These are phyloP conservation scores for Angomonas ambiguus DNA, from an alignment of 208 protist species.

Conservation along the genomic window DNA sequence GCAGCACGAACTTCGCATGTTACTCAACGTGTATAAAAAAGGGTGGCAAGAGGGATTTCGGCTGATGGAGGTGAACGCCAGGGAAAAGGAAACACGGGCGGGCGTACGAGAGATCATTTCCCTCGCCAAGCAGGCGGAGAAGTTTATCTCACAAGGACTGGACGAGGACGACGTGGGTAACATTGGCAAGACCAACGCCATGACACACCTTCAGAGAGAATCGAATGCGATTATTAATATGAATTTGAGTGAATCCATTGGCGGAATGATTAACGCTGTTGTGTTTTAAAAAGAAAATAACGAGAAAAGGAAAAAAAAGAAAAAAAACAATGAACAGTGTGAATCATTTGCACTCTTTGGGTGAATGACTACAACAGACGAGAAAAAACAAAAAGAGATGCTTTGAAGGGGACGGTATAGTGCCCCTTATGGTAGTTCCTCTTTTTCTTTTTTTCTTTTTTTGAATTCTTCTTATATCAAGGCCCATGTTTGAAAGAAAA, in stretches of 20 bases:
- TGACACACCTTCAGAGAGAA: slow-evolving; percentile 76
- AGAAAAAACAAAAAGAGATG: too few relatives aligned
- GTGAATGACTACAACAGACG: not conserved
- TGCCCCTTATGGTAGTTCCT: too few relatives aligned
- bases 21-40: slow-evolving; percentile 99
- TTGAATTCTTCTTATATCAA: slow-evolving; percentile 11
- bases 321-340: too few relatives aligned
- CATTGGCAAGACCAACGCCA: slow-evolving; percentile 74
- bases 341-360: too few relatives aligned
- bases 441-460: slow-evolving; percentile 9
- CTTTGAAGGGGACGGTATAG: too few relatives aligned
- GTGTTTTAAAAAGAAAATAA: slow-evolving; percentile 86
- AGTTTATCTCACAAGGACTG: slow-evolving; percentile 77
- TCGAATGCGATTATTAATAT: slow-evolving; percentile 69
- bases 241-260: slow-evolving; percentile 81
- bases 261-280: slow-evolving; percentile 84
- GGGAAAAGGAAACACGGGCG: slow-evolving; percentile 60
- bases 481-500: too few relatives aligned
- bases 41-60: slow-evolving; percentile 97
- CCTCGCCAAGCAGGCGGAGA: slow-evolving; percentile 66
- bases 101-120: slow-evolving; percentile 72
- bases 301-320: slow-evolving; percentile 5
- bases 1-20: slow-evolving; percentile 98
- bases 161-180: slow-evolving; percentile 88
- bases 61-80: slow-evolving; percentile 64